Evolutionary conservation across 805 yeast species (phyloP).

Genomic region (Peterozyma xylosa): DNA sequence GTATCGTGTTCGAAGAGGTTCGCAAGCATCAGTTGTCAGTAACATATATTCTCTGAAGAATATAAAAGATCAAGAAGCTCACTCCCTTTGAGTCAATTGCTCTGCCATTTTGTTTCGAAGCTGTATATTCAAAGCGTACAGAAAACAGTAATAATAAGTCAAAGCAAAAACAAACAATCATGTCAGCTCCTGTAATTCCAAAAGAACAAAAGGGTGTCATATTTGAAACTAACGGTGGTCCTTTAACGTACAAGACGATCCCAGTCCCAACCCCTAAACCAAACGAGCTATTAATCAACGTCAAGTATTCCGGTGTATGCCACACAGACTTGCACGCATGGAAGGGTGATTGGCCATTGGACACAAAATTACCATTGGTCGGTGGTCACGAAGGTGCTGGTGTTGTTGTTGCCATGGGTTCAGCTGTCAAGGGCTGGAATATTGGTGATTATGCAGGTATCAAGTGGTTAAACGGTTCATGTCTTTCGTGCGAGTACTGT

Average conservation of each 20-base stretch:
- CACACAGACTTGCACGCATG: conserved; percentile 63
- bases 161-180: no score
- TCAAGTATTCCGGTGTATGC: conserved; percentile 60
- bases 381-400: conserved; percentile 72
- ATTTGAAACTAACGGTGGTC: conserved; percentile 43
- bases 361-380: conserved; percentile 48
- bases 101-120: no score
- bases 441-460: conserved; percentile 58
- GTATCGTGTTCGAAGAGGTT: no score
- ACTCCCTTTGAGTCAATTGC: no score
- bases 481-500: conserved; percentile 53
- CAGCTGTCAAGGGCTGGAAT: conserved; percentile 46
- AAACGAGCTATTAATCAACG: conserved; percentile 48
- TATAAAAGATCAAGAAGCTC: no score
- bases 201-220: conserved; percentile 43
- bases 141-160: no score
- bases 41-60: no score
- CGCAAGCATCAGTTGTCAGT: no score
- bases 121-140: no score
- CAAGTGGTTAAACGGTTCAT: conserved; percentile 60
- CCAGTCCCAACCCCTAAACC: conserved; percentile 52
- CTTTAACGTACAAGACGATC: conserved; percentile 40
- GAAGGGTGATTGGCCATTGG: conserved; percentile 63
- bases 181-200: conserved; percentile 24
- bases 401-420: conserved; percentile 51